phyloP scores from a whole-genome alignment of 2,329 filamentous ascomycete genomes.

The Onygenales sp. region DNA sequence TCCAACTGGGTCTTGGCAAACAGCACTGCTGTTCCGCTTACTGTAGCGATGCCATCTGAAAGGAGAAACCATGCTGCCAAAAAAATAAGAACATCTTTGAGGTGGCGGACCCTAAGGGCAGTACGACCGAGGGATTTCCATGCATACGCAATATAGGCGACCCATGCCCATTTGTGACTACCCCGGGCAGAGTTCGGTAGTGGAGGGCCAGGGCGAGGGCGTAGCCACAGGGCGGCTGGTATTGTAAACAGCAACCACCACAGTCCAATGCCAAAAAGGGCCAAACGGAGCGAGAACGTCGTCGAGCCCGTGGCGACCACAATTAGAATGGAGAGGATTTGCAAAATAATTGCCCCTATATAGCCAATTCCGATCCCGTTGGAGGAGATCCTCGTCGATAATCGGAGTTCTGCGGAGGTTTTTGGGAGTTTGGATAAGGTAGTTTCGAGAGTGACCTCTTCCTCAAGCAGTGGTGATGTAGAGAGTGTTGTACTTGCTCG shows the following conservation, averaged over 20 bases:
- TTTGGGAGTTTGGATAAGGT: conserved; percentile 16
- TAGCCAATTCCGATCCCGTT: conserved; percentile 93
- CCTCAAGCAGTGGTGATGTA: background rate
- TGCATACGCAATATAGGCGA: conserved; percentile 67
- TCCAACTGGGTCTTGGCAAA: conserved; percentile 89
- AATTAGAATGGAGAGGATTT: conserved; percentile 69
- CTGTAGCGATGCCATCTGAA: conserved; percentile 88
- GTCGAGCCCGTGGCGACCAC: conserved; percentile 64
- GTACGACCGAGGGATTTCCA: conserved; percentile 84
- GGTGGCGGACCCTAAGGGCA: conserved; percentile 58
- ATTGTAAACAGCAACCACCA: conserved; percentile 95
- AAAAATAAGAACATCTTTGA: conserved; percentile 77
- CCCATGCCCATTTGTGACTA: conserved; percentile 43
- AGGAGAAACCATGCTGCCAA: conserved; percentile 88
- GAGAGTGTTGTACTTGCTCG: background rate
- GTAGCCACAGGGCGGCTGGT: conserved; percentile 77
- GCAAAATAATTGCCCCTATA: conserved; percentile 72
- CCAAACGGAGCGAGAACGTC: conserved; percentile 76
- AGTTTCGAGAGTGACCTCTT: conserved; percentile 13
- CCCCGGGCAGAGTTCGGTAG: conserved; percentile 39
- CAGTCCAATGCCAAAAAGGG: conserved; percentile 72
- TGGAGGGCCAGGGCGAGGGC: conserved; percentile 80
- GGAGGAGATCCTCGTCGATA: conserved; percentile 86
- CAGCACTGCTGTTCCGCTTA: conserved; percentile 85
- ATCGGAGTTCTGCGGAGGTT: conserved; percentile 56